A percentile compares a stretch with the other conserved stretches of the same genome.
Conservation (phyloP, 805 yeast genomes). For the Saccharomycopsis babjevae region DNA sequence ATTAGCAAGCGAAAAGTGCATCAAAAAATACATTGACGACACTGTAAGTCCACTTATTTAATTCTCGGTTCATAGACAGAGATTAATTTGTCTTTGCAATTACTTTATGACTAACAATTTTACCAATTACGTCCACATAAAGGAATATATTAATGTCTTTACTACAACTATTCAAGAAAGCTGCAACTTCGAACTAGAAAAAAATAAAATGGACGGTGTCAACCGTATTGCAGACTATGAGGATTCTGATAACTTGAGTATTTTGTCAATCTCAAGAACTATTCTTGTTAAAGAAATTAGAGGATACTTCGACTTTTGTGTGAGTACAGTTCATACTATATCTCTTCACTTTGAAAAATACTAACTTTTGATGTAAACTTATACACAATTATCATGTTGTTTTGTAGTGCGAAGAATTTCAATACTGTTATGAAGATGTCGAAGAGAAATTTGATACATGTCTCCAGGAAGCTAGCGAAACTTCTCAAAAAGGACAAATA, state of each 20-base stretch:
- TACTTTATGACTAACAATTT: neutral
- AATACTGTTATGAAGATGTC: slow-evolving; percentile 7
- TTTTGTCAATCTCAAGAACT: neutral
- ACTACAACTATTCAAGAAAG: neutral
- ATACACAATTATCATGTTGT: neutral
- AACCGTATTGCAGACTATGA: slow-evolving; percentile 12
- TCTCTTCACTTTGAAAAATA: neutral
- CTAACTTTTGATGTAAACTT: neutral
- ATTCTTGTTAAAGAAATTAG: neutral
- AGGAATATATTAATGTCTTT: slow-evolving; percentile 3
- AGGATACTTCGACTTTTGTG: slow-evolving; percentile 7
- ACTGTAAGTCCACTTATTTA: neutral
- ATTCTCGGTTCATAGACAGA: neutral
- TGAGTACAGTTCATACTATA: neutral
- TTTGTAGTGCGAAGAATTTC: slow-evolving; percentile 6
- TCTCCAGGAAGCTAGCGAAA: neutral
- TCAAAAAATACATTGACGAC: slow-evolving; percentile 1
- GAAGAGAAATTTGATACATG: slow-evolving; percentile 2
- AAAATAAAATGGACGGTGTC: neutral
- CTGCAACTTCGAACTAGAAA: neutral
- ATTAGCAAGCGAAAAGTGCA: slow-evolving; percentile 7
- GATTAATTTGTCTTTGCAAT: neutral
- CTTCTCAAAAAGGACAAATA: neutral
- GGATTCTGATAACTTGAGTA: slow-evolving; percentile 4
- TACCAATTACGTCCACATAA: neutral